Conservation (phyloP, 2,329 filamentous ascomycete genomes). For the Fusarium buxicola region DNA sequence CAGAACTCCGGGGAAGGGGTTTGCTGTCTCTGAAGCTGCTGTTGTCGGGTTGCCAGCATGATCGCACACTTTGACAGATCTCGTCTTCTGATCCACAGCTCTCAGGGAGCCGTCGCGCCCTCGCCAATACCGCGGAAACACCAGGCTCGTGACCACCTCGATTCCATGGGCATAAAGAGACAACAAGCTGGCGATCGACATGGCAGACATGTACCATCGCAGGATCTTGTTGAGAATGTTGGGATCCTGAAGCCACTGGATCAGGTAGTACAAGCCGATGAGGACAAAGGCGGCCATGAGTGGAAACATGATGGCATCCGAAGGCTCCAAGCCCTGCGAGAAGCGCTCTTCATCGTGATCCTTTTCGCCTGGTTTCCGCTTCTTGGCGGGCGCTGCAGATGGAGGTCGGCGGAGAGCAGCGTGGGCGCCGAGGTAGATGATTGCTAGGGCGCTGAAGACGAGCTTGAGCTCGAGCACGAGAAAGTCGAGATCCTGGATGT, state of each 20-base stretch:
- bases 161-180: slow-evolving; percentile 79
- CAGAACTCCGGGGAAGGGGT: slow-evolving; percentile 49
- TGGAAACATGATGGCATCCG: slow-evolving; percentile 88
- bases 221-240: slow-evolving; percentile 84
- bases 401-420: slow-evolving; percentile 86
- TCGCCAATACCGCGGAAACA: slow-evolving; percentile 80
- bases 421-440: slow-evolving; percentile 87
- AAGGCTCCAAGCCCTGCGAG: slow-evolving; percentile 66
- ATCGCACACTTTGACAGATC: slow-evolving; percentile 54
- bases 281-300: slow-evolving; percentile 79
- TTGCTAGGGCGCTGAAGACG: slow-evolving; percentile 76
- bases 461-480: slow-evolving; percentile 61
- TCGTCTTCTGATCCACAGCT: slow-evolving; percentile 56
- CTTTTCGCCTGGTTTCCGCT: slow-evolving; percentile 56
- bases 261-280: slow-evolving; percentile 83
- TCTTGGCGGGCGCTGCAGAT: slow-evolving; percentile 75
- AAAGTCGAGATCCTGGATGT: slow-evolving; percentile 53
- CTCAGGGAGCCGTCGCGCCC: slow-evolving; percentile 56
- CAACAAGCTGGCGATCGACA: slow-evolving; percentile 81
- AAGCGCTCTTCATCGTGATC: slow-evolving; percentile 63
- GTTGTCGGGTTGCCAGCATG: slow-evolving; percentile 47
- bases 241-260: slow-evolving; percentile 89
- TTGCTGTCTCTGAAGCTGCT: slow-evolving; percentile 39
- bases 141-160: slow-evolving; percentile 70
- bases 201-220: slow-evolving; percentile 82